Evolutionary conservation across 495 filamentous ascomycete species (phyloP), one percentile per base, ranked within the genome.

Genomic region (Staphylotrichum longicolle): DNA sequence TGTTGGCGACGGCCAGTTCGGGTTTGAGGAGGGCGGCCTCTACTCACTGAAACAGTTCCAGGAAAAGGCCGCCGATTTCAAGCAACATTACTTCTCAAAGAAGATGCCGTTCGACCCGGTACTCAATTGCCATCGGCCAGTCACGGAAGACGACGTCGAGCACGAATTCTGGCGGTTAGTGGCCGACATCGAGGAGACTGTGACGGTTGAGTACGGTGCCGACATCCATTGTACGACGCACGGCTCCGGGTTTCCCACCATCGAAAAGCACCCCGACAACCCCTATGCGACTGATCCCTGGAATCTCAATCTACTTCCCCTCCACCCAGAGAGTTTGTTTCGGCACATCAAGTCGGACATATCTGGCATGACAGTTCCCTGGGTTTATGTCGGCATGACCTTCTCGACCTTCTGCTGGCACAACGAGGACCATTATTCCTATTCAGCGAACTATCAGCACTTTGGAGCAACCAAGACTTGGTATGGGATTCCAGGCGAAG

Each of bases 371-470:
- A 99, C 94, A 1, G 93, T 99, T 6, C 94, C 94, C 14, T 99
- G 94, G 94, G 85, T 98, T 6, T 99, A 99, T 71, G 95, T 99
- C n/a, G 94, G 94, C 61, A 99, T 99, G 94, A 95, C 92, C 67
- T 99, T 99, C 74, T 98, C 94, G 3, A 97, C 93, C 4, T 99
- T 99, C 71, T 99, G 94, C 74, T 99, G 94, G 94, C 94, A 99
- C 70, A 96, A 96, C 63, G 94, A 99, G 71, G 94, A 99, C 71
- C 94, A 99, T 68, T 96, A 96, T 67, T 86, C 94, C 1, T 99
- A 99, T 72, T 99, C 94, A 20, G 89, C 94, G 45, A 99, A 99
- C 67, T 99, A 99, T 66, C 94, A 99, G 67, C 94, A 99, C 68
- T 96, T 99, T 70, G 94, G 94, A 42, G 90, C 93, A 1, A 99